Conservation (phyloP, 176 grass and related monocot species). For the Carex parvula region DNA sequence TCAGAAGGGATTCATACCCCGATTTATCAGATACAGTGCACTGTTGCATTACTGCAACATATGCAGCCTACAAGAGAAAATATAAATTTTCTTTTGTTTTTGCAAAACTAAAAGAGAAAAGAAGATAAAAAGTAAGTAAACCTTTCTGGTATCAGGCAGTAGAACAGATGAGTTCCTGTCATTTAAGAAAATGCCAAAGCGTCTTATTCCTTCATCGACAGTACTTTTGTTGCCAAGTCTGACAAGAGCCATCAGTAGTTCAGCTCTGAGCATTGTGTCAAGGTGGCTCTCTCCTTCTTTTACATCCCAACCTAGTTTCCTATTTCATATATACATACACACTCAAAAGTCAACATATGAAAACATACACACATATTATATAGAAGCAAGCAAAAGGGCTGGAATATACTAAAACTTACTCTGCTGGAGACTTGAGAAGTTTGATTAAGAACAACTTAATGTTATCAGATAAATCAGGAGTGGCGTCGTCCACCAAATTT, state of each 20-base stretch:
- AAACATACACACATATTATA: neutral
- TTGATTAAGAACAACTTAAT: slow-evolving; percentile 72
- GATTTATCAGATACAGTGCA: slow-evolving; percentile 55
- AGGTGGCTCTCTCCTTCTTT: slow-evolving; percentile 62
- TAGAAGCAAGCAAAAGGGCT: neutral
- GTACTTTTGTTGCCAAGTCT: slow-evolving; percentile 56
- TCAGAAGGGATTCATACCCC: slow-evolving; percentile 70
- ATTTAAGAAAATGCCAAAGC: slow-evolving; percentile 50
- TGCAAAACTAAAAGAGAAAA: slow-evolving; percentile 8
- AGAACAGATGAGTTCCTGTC: slow-evolving; percentile 51
- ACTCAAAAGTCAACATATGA: slow-evolving; percentile 11
- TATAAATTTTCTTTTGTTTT: neutral
- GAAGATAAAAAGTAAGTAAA: slow-evolving; percentile 28
- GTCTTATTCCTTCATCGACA: slow-evolving; percentile 61
- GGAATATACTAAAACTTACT: slow-evolving; percentile 38
- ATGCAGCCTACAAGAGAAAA: slow-evolving; percentile 57
- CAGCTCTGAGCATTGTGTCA: slow-evolving; percentile 65
- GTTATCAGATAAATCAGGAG: slow-evolving; percentile 51
- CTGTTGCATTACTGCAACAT: slow-evolving; percentile 73
- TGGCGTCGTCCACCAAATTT: slow-evolving; percentile 59
- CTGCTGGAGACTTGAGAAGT: slow-evolving; percentile 59
- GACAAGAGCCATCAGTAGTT: slow-evolving; percentile 64
- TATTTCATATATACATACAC: slow-evolving; percentile 15
- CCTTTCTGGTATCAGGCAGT: slow-evolving; percentile 77
- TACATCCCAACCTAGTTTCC: slow-evolving; percentile 82